A percentile compares a stretch with the other conserved stretches of the same genome.
Evolutionary conservation across 1,284 basidiomycete genomes (phyloP).

Genomic region (Leccinum huronense): DNA sequence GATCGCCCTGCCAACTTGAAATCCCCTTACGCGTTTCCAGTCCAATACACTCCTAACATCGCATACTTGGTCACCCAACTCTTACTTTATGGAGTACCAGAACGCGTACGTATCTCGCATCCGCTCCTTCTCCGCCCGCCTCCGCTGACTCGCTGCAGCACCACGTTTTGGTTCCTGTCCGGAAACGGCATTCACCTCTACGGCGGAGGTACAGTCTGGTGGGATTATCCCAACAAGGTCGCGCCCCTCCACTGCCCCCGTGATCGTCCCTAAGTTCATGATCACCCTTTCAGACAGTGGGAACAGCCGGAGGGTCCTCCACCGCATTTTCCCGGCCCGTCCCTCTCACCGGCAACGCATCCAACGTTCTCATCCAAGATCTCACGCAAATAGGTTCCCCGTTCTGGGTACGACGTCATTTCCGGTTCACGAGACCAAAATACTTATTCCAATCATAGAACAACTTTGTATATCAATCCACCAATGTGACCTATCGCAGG

Average conservation of each 20-base stretch:
- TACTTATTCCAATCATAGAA: slow-evolving; percentile 20
- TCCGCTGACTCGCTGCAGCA: slow-evolving; percentile 29
- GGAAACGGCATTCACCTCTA: slow-evolving; percentile 46
- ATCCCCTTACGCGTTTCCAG: not conserved
- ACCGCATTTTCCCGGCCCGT: slow-evolving; percentile 46
- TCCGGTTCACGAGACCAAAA: not conserved
- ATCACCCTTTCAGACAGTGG: slow-evolving; percentile 17
- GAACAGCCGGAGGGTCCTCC: slow-evolving; percentile 25
- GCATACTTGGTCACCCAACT: slow-evolving; percentile 47
- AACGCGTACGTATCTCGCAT: slow-evolving; percentile 31
- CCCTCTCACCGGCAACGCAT: slow-evolving; percentile 45
- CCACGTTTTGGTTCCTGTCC: slow-evolving; percentile 48
- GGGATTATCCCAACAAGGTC: slow-evolving; percentile 29
- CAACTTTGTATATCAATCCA: slow-evolving; percentile 32
- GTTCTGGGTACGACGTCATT: slow-evolving; percentile 27
- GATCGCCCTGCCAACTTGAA: too few species aligned
- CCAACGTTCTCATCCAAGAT: slow-evolving; percentile 43
- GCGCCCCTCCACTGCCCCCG: slow-evolving; percentile 6
- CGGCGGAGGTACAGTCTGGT: slow-evolving; percentile 45
- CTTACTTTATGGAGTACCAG: slow-evolving; percentile 43
- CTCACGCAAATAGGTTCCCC: slow-evolving; percentile 39
- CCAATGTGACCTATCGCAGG: slow-evolving; percentile 28
- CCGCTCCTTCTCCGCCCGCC: not conserved
- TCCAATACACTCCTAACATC: slow-evolving; percentile 39
- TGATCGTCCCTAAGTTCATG: slow-evolving; percentile 15